phyloP scores from a whole-genome alignment of 163 green algal species.

The Scenedesmus sp. region DNA sequence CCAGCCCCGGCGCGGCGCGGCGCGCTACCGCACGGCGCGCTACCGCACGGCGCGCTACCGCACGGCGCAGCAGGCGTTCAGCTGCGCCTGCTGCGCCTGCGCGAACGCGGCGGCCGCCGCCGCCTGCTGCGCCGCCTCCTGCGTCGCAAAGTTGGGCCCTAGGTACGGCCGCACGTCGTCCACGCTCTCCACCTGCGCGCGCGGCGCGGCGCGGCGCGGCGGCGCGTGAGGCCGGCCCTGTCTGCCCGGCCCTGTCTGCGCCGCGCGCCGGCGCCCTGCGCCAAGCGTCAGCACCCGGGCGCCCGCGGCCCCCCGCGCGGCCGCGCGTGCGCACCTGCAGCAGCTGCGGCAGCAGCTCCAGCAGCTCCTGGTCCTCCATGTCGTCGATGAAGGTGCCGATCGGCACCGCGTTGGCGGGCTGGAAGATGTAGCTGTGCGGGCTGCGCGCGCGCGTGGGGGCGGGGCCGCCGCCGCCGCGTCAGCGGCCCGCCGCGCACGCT shows the following conservation, averaged over 20 bases:
- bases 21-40: no score
- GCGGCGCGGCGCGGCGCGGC: no score
- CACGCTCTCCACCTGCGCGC: conserved; percentile 59
- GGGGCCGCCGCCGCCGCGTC: no score
- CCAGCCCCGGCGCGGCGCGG: no score
- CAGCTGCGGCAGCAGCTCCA: conserved; percentile 64
- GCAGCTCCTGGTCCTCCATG: conserved; percentile 75
- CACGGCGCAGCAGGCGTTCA: not conserved
- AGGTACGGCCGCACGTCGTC: conserved; percentile 78
- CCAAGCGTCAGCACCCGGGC: no score
- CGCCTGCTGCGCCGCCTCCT: not conserved
- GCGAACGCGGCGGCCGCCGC: no score
- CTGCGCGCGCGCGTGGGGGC: no score
- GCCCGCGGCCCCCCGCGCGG: no score
- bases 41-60: not conserved
- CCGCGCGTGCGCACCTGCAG: conserved; percentile 35
- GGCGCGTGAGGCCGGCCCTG: no score
- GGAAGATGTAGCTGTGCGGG: conserved; percentile 95
- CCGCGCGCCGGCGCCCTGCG: no score
- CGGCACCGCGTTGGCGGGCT: conserved; percentile 95
- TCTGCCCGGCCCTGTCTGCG: no score
- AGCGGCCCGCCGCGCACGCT: no score
- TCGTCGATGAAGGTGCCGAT: conserved; percentile 97
- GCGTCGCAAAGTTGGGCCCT: conserved; percentile 27
- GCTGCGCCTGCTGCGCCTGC: not conserved